Conservation (phyloP, 345 rosid species). For the Schrenkiella parvula region DNA sequence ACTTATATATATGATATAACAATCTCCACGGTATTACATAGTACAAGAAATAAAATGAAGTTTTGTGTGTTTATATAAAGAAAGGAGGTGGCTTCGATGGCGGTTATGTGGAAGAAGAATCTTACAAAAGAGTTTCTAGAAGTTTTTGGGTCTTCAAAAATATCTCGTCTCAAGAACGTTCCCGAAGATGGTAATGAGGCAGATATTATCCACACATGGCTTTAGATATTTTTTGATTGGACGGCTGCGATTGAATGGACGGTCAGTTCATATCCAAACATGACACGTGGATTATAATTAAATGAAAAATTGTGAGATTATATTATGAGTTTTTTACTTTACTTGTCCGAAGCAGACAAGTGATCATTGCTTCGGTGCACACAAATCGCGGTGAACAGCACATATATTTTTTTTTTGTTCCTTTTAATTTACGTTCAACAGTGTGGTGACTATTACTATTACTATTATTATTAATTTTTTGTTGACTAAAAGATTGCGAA, state of each 20-base stretch:
- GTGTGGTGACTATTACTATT: too few species aligned
- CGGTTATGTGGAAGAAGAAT: slow-evolving; percentile 18
- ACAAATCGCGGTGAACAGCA: neutral
- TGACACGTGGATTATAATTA: slow-evolving; percentile 9
- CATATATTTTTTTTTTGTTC: neutral
- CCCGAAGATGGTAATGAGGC: slow-evolving; percentile 1
- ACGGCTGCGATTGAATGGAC: slow-evolving; percentile 14
- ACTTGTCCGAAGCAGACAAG: neutral
- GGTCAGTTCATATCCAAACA: slow-evolving; percentile 9
- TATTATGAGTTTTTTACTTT: neutral
- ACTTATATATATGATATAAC: neutral
- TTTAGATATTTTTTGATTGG: slow-evolving; percentile 12
- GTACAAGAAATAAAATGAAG: neutral
- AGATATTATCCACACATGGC: slow-evolving; percentile 8
- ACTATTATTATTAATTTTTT: too few species aligned
- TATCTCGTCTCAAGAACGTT: slow-evolving; percentile 28
- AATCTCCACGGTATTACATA: neutral
- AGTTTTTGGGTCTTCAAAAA: slow-evolving; percentile 9
- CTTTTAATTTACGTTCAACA: neutral
- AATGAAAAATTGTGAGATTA: neutral
- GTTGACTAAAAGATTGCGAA: too few species aligned
- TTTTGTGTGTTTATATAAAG: slow-evolving; percentile 13
- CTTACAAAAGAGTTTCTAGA: slow-evolving; percentile 15
- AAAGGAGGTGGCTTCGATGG: slow-evolving; percentile 8
- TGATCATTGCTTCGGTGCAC: neutral